Base-by-base conservation (phyloP, 2,329 filamentous ascomycete species). In the Talaromyces funiculosus region DNA sequence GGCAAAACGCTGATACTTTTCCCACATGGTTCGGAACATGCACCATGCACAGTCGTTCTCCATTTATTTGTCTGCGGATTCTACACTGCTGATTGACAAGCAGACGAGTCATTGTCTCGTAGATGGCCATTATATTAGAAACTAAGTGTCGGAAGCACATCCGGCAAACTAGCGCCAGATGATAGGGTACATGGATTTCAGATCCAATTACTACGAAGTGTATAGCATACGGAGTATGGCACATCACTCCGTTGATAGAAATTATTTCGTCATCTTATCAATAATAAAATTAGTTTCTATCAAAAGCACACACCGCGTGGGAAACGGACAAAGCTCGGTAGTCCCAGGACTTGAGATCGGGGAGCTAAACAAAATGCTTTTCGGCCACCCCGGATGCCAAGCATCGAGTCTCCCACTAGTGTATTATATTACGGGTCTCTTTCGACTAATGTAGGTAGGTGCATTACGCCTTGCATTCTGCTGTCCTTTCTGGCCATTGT, bases 331-430 rank as follows among this genome's bases (percentile, higher is more conserved):
- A 51, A 51, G 16, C 47, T 51, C 47, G 47, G 47, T 51, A 22
- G 10, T 51, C 20, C 26, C 8, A 18, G 14, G n/a, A 31, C 10
- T 33, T 20, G 47, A 12, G 26, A 24, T 54, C 31, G 51, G 31
- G 22, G 24, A 35, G 24, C 10, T 14, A 16, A 35, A n/a, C 26
- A 54, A 12, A 29, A 40, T 26, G 12, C 51, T 16, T 54, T 22
- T 59, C 57, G 57, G 57, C 57, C 57, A n/a, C 45, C 43, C 57
- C 57, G 57, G 57, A 43, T 14, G 57, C 57, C 57, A 59, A 59
- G 57, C 22, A 45, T 49, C 31, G 12, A 53, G 16, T 14, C 42
- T 59, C 43, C 18, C 35, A 51, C 57, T 53, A 59, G 57, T 42
- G 57, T 59, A 59, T 59, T 59, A 12, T 51, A 53, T 35, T 57